Percentiles rank a stretch among this genome's conserved stretches.
These are phyloP conservation scores for Clarireedia sp. DNA, from an alignment of 2,329 filamentous ascomycete genomes.

Conservation along the genomic window DNA sequence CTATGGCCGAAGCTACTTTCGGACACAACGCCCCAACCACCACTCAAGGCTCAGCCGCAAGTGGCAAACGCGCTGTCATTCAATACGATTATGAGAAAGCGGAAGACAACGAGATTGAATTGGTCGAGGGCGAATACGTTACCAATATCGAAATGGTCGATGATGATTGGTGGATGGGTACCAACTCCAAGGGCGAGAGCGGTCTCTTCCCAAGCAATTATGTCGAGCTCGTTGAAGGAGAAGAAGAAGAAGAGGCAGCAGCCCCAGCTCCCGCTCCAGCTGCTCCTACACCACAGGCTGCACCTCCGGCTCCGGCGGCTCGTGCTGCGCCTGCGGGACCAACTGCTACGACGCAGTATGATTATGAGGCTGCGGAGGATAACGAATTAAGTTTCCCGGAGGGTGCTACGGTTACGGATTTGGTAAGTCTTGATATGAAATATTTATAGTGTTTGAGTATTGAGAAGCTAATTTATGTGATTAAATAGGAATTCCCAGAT, in stretches of 20 bases:
- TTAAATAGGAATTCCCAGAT: constrained; percentile 76
- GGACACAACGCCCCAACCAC: constrained; percentile 33
- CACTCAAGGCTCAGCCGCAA: constrained; percentile 38
- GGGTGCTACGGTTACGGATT: constrained; percentile 68
- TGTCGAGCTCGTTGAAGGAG: constrained; percentile 68
- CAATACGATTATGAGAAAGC: constrained; percentile 97
- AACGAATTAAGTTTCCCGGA: constrained; percentile 86
- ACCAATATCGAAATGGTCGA: constrained; percentile 96
- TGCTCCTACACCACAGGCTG: constrained; percentile 12
- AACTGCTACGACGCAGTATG: constrained; percentile 73
- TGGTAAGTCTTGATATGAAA: constrained; percentile 48
- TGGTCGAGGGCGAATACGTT: constrained; percentile 80
- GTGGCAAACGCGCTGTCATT: constrained; percentile 66
- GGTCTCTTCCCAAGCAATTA: constrained; percentile 98
- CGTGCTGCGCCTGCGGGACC: constrained; percentile 26
- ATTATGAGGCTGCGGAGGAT: constrained; percentile 95
- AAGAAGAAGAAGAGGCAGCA: constrained; percentile 36
- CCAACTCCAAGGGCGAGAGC: constrained; percentile 73
- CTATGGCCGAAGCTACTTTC: constrained; percentile 42
- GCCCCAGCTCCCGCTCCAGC: constrained; percentile 26
- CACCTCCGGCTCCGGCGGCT: constrained; percentile 13
- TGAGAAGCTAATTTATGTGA: background rate
- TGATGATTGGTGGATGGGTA: constrained; percentile 98
- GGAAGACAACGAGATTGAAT: constrained; percentile 92
- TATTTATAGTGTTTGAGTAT: background rate